Evolutionary conservation across 2,329 filamentous ascomycete species (phyloP).

Genomic region (Tolypocladium ophioglossoides): DNA sequence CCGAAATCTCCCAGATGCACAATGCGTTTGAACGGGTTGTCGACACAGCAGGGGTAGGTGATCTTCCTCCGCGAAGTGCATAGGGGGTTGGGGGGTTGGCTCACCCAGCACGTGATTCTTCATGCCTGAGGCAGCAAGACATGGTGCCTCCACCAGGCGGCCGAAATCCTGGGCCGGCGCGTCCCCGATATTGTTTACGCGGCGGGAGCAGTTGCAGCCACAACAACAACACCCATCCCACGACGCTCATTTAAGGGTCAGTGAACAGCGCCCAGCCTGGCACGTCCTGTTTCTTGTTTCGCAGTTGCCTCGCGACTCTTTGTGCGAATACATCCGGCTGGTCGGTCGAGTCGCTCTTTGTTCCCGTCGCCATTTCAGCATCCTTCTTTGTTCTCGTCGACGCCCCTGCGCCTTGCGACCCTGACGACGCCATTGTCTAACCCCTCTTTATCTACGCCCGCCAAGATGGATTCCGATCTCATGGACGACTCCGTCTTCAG

Average conservation of each 20-base stretch:
- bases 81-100: too few relatives aligned
- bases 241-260: constrained; percentile 8
- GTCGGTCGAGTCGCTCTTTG: constrained; percentile 8
- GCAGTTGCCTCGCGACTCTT: constrained; percentile 10
- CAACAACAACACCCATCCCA: constrained; percentile 14
- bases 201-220: constrained; percentile 9
- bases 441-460: neutral
- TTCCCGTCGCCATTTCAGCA: constrained; percentile 9
- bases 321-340: constrained; percentile 10
- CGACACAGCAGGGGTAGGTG: neutral
- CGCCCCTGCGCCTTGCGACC: constrained; percentile 8
- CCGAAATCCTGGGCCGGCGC: neutral
- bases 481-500: constrained; percentile 42
- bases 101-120: too few relatives aligned
- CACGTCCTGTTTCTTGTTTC: constrained; percentile 10
- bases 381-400: constrained; percentile 10
- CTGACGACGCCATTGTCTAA: neutral
- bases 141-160: neutral
- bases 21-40: too few relatives aligned
- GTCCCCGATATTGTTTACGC: constrained; percentile 16
- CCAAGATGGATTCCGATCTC: constrained; percentile 44
- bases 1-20: neutral
- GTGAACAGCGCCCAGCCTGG: constrained; percentile 10
- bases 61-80: neutral
- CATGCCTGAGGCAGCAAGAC: constrained; percentile 4